Percentiles rank a stretch among this genome's conserved stretches.
phyloP scores from a whole-genome alignment of 805 yeast genomes.

The Saccharomycopsis amapae region DNA sequence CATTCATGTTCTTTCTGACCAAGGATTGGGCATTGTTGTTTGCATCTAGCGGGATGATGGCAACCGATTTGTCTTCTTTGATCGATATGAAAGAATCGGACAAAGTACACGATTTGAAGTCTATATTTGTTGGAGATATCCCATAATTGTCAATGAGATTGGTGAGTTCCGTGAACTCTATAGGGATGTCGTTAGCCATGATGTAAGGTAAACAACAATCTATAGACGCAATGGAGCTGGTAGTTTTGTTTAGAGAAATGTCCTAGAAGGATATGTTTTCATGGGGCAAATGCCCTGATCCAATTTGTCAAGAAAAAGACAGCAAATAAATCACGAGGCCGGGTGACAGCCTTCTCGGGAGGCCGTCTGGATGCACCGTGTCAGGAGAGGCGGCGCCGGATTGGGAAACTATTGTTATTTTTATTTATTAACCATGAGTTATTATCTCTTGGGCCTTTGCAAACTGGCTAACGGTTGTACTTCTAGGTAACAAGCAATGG shows the following conservation, averaged over 20 bases:
- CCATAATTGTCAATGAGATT: slow-evolving; percentile 44
- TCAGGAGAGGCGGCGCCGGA: too few relatives aligned
- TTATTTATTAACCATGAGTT: too few relatives aligned
- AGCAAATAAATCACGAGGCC: not conserved
- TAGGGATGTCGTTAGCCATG: slow-evolving; percentile 62
- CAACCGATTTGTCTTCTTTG: slow-evolving; percentile 76
- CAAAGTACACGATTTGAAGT: slow-evolving; percentile 88
- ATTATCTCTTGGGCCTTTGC: too few relatives aligned
- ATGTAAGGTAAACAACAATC: not conserved
- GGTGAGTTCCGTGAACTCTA: slow-evolving; percentile 92
- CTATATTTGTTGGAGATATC: slow-evolving; percentile 75
- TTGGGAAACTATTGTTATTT: too few relatives aligned
- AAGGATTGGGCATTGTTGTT: slow-evolving; percentile 55
- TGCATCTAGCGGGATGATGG: slow-evolving; percentile 78
- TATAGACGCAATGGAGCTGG: not conserved
- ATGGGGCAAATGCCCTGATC: not conserved
- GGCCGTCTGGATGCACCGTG: too few relatives aligned
- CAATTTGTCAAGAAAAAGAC: not conserved
- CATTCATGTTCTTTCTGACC: slow-evolving; percentile 85
- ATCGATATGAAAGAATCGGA: slow-evolving; percentile 78
- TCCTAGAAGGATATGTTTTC: not conserved
- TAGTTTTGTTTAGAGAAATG: too few relatives aligned
- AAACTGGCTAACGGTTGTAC: too few relatives aligned
- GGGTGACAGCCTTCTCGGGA: too few relatives aligned
- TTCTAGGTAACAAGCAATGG: too few relatives aligned